phyloP scores from a whole-genome alignment of 1,139 yeast genomes.

The Yamadazyma kanchanaburiensis region DNA sequence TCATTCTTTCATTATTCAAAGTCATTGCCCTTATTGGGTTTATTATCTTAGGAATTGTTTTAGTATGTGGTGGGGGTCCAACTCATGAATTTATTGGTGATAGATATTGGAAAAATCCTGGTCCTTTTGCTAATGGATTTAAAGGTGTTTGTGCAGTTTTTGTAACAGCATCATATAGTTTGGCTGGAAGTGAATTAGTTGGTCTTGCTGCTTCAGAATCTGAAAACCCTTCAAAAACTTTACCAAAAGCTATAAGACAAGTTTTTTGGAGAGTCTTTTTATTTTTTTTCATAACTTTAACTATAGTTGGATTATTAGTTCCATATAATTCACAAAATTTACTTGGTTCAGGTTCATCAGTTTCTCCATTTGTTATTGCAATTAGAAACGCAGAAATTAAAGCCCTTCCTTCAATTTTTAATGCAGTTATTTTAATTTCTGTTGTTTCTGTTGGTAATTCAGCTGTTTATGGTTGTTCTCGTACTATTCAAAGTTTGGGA shows the following conservation, averaged over 20 bases:
- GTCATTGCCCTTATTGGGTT: constrained; percentile 63
- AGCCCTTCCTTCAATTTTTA: constrained; percentile 42
- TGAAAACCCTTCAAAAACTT: constrained; percentile 28
- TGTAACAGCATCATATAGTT: constrained; percentile 40
- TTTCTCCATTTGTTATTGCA: constrained; percentile 61
- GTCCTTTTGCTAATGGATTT: constrained; percentile 45
- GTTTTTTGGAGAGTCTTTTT: constrained; percentile 43
- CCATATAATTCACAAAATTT: constrained; percentile 29
- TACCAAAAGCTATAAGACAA: constrained; percentile 42
- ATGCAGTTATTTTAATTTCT: constrained; percentile 39
- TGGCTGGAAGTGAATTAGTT: constrained; percentile 46
- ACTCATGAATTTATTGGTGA: constrained; percentile 61
- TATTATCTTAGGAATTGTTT: constrained; percentile 58
- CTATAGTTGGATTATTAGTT: constrained; percentile 39
- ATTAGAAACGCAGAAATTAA: constrained; percentile 49
- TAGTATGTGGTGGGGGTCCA: constrained; percentile 69
- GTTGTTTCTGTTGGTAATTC: constrained; percentile 44
- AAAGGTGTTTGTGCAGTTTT: constrained; percentile 42
- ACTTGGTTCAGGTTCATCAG: constrained; percentile 26
- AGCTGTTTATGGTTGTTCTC: constrained; percentile 43
- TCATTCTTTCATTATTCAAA: constrained; percentile 55
- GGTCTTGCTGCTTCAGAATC: constrained; percentile 46
- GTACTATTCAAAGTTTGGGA: constrained; percentile 39
- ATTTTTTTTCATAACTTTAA: constrained; percentile 38
- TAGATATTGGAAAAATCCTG: constrained; percentile 59